Evolutionary conservation across 2,329 filamentous ascomycete genomes (phyloP), one percentile per base, ranked within the genome.

Genomic region (Phoma sp.): DNA sequence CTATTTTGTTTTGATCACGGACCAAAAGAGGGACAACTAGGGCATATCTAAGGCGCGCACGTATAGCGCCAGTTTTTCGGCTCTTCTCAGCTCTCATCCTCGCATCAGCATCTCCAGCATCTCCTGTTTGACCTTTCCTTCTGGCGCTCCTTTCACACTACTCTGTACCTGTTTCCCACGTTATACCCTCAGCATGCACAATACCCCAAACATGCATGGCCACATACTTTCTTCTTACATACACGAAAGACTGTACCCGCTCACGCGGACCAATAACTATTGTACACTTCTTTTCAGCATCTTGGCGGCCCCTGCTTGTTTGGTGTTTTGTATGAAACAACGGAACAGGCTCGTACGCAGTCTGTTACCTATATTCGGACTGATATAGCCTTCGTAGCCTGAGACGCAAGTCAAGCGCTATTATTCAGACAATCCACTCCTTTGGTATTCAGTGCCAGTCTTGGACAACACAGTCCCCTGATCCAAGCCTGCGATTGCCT

Each of bases 241-340:
- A 53, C 55, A 58, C 42, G 52, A 61, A 74, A 75, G 73, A 75
- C 66, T 73, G 71, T 74, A 72, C 67, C 73, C 69, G 74, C 74
- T 74, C 74, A 61, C 74, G 73, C 74, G 73, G 74, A 68, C 63
- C 59, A 69, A 52, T 66, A 67, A 43, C 57, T 65, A 61, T 56
- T 73, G 68, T 71, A 69, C 59, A 53, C 57, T 66, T 62, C 47
- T 60, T 42, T 47, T 54, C 47, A 57, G 53, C 48, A 39, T 46
- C 17, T 47, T 18, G 42, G 52, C 36, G 29, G 40, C 32, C 47
- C 47, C 42, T 40, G 33, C 12, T 50, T 50, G 29, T 42, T 39
- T 38, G n/a, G 47, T 34, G 25, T 20, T 28, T 20, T 40, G 14
- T 48, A 23, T 56, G 38, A 56, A 52, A 52, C 47, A 26, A 50